Base-by-base conservation (phyloP, 495 filamentous ascomycete species). In the Terfezia claveryi region DNA sequence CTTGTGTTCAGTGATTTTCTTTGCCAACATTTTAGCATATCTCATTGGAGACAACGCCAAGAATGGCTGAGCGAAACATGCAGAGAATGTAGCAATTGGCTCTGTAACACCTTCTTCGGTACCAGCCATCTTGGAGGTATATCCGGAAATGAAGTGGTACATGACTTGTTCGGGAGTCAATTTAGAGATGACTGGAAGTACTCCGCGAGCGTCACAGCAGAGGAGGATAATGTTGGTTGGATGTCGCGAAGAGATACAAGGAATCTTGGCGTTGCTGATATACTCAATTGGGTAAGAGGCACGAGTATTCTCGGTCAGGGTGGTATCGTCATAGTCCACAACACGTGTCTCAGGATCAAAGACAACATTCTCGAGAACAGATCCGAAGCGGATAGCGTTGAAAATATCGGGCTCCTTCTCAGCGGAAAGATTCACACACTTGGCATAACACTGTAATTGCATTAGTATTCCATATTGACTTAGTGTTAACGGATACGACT, bases 131-230 rank as follows among this genome's bases (percentile, higher is more conserved):
- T 98, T 98, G 64, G 92, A 96, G 55, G 91, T 98, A 76, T 98
- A 98, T 65, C 91, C 91, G 17, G 83, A 91, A 70, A 98, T 98
- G 78, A 98, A 98, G 78, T 98, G 91, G 79, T 95, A 98, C 88
- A 98, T 96, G 66, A 85, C 94, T 73, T 98, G 91, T 64, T 87
- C 84, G 62, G 81, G 78, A 74, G 82, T 82, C 66, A 98, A 81
- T 77, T 96, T 98, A 62, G 87, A 93, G 73, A 98, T 96, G 44
- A 92, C 92, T 46, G 91, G 91, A 36, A 98, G 81, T 9, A 96
- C 91, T 72, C 92, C 91, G 61, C 92, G 83, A 57, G 92, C 91
- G 69, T 98, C 91, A 69, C 91, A 98, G 57, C 92, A 96, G 59
- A 98, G 80, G 58, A 98, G 83, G 63, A 98, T 83, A 73, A 98